These are phyloP conservation scores for Scheffersomyces cryptocercus DNA, from an alignment of 1,139 yeast species.

Conservation along the genomic window DNA sequence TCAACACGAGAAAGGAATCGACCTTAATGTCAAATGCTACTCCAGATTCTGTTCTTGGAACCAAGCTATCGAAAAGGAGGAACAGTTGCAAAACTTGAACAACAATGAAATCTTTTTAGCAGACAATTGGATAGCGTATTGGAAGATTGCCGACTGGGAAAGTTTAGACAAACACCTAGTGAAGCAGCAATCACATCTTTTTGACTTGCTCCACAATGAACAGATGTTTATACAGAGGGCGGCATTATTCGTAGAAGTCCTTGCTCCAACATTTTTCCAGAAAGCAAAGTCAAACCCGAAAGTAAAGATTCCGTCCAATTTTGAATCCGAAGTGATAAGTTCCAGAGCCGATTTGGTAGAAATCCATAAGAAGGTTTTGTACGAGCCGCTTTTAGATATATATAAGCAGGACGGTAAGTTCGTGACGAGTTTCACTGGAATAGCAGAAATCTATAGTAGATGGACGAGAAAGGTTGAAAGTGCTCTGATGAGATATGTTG, in stretches of 20 bases:
- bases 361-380: constrained; percentile 55
- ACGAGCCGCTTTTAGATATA: constrained; percentile 51
- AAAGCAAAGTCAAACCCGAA: not conserved
- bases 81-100: constrained; percentile 31
- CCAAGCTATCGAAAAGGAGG: constrained; percentile 37
- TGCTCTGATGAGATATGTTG: constrained; percentile 62
- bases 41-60: constrained; percentile 41
- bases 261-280: constrained; percentile 43
- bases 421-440: constrained; percentile 48
- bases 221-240: constrained; percentile 75
- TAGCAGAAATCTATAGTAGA: constrained; percentile 62
- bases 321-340: constrained; percentile 60
- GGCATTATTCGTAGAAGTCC: constrained; percentile 56
- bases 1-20: constrained; percentile 21
- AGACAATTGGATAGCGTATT: constrained; percentile 75
- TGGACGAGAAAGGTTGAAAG: constrained; percentile 66
- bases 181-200: constrained; percentile 73
- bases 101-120: constrained; percentile 40
- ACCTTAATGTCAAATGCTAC: constrained; percentile 31
- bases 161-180: constrained; percentile 57
- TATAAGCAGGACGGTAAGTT: constrained; percentile 62
- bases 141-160: constrained; percentile 63
- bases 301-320: constrained; percentile 26
- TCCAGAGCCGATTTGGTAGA: constrained; percentile 64
- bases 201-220: constrained; percentile 74